Evolutionary conservation across 257 asterid genomes (phyloP), one percentile per base, ranked within the genome.

Genomic region (Marsdenia floribunda): DNA sequence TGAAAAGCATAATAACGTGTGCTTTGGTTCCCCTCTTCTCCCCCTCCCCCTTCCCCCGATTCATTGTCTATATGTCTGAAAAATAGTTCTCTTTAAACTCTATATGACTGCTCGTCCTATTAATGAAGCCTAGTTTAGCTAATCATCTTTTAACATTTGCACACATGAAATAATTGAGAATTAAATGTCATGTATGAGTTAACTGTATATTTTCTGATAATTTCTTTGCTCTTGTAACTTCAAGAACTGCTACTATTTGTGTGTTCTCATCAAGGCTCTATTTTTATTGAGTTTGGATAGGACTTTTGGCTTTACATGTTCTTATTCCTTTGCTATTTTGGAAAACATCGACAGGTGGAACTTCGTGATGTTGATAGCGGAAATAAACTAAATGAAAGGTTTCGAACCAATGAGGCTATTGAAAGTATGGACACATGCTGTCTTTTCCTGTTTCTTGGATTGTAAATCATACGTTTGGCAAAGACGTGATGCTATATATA

Each of bases 291-390:
- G 54, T n/a, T 14, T n/a, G 33, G 24, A 3, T 68, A 38, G 26
- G 7, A 35, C 44, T 33, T 42, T 69, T 44, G 7, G 21, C 54
- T 57, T 54, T 53, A 24, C 40, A 50, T 68, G 49, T 72, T 37
- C 76, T 78, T 76, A 72, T 68, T 55, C 58, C 71, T 15, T 74
- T 79, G 67, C 69, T 19, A 33, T 77, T 81, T 64, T 49, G 61
- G 73, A 72, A 70, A 77, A 75, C 76, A 65, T 78, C 42, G 44
- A 75, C 88, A 94, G 99, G 99, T 95, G 82, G 99, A 95, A 86
- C 92, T 95, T 54, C 99, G 99, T 60, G 99, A 95, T 80, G 83
- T 95, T 71, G 97, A 88, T 83, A 88, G 92, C 81, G 99, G 99
- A 80, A 89, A 70, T 88, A 95, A 95, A 84, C 73, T 84, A 71